phyloP scores from a whole-genome alignment of 129 eudicot species.

The Lactuca sativa region DNA sequence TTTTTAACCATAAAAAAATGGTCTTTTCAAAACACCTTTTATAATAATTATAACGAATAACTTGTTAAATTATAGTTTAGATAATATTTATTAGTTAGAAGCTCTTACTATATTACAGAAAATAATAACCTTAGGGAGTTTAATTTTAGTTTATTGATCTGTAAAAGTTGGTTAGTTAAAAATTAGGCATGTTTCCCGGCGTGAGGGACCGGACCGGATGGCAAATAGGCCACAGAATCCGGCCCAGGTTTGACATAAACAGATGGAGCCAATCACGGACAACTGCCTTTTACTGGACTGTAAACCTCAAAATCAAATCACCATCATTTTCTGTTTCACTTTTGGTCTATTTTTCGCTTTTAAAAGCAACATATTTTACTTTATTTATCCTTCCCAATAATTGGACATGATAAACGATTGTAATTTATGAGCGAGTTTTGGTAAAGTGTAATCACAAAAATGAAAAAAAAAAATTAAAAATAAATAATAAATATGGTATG shows the following conservation, averaged over 20 bases:
- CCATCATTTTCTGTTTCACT: conserved; percentile 1
- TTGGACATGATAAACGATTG: neutral
- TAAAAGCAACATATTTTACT: neutral
- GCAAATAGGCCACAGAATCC: conserved; percentile 28
- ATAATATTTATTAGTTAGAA: neutral
- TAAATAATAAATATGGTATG: no score
- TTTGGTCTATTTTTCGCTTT: neutral
- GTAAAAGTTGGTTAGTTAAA: conserved; percentile 3
- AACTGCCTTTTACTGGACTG: neutral
- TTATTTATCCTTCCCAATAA: neutral
- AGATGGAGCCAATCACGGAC: conserved; percentile 37
- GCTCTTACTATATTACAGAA: neutral
- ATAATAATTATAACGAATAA: no score
- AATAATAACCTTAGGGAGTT: neutral
- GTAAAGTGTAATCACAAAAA: neutral
- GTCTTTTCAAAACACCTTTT: no score
- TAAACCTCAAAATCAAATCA: conserved; percentile 4
- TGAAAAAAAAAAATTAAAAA: no score
- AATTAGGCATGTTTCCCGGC: conserved; percentile 19
- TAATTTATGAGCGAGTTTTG: neutral
- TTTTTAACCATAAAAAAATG: no score
- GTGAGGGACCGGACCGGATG: conserved; percentile 29
- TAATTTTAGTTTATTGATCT: neutral
- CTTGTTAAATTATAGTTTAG: neutral
- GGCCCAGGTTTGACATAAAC: conserved; percentile 28